Evolutionary conservation across 495 filamentous ascomycete species (phyloP).

Genomic region (Penicillium herquei): DNA sequence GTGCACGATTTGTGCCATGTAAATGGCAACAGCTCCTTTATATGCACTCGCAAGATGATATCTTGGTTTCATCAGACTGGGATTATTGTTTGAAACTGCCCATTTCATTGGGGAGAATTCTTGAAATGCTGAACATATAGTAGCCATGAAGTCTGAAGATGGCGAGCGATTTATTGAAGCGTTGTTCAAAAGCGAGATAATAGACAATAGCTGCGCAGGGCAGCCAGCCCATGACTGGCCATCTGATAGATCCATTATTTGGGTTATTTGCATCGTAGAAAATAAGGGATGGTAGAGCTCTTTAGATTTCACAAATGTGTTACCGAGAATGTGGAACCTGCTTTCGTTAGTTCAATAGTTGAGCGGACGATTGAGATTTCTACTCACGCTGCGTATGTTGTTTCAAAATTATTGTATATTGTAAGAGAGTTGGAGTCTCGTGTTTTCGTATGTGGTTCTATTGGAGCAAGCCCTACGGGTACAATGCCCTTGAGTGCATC

Average conservation of each 20-base stretch:
- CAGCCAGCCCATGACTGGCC: conserved; percentile 12
- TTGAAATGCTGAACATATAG: neutral
- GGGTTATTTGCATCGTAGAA: neutral
- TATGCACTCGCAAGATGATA: conserved; percentile 17
- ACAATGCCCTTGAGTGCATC: conserved; percentile 13
- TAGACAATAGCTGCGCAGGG: conserved; percentile 9
- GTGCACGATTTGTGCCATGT: conserved; percentile 12
- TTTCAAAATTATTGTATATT: neutral
- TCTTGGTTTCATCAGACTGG: conserved; percentile 4
- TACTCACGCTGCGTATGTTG: neutral
- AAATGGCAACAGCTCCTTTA: conserved; percentile 15
- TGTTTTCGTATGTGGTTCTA: neutral
- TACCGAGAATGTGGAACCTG: conserved; percentile 10
- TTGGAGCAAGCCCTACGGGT: neutral
- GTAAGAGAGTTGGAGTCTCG: neutral
- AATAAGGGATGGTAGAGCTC: conserved; percentile 10
- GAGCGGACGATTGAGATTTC: neutral
- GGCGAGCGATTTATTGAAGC: neutral
- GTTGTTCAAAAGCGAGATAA: conserved; percentile 8
- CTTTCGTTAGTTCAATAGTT: neutral
- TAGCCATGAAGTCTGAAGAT: neutral
- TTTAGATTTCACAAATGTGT: conserved; percentile 8
- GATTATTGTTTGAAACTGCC: neutral
- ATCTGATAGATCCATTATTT: conserved; percentile 9
- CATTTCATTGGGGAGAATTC: neutral